A percentile compares a stretch with the other conserved stretches of the same genome.
These are phyloP conservation scores for Eragrostis nindensis DNA, from an alignment of 176 grass and related monocot genomes.

Conservation along the genomic window DNA sequence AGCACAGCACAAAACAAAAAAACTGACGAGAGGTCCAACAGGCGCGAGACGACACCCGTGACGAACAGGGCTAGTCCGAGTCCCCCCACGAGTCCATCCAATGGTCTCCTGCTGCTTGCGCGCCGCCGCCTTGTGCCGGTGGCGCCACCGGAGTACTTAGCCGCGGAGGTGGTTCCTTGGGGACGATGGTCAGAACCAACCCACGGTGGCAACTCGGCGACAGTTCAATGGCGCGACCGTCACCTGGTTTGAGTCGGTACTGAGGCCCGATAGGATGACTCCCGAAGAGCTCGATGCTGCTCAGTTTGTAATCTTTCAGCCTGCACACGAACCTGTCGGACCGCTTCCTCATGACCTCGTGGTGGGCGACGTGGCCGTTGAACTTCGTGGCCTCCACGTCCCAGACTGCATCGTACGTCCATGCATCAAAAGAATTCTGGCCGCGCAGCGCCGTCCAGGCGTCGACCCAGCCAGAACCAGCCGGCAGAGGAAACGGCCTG, in stretches of 20 bases:
- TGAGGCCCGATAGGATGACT: background rate
- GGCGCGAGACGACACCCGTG: too few relatives aligned
- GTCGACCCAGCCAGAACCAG: background rate
- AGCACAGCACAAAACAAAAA: too few relatives aligned
- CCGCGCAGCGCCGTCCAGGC: background rate
- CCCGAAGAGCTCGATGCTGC: constrained; percentile 8
- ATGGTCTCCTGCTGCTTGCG: background rate
- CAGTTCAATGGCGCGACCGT: background rate
- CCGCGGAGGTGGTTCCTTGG: background rate
- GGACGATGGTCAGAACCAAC: constrained; percentile 35
- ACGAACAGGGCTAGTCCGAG: too few relatives aligned
- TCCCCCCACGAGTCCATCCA: background rate
- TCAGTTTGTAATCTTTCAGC: background rate
- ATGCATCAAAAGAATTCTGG: background rate
- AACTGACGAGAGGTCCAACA: too few relatives aligned
- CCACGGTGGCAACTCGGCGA: constrained; percentile 40
- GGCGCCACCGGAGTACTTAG: too few relatives aligned
- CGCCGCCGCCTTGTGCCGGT: too few relatives aligned
- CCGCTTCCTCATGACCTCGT: background rate
- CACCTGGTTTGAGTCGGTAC: background rate
- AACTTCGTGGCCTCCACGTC: background rate
- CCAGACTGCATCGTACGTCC: background rate
- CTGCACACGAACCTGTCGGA: background rate
- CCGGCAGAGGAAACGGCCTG: background rate
- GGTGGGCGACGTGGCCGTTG: background rate